Evolutionary conservation across 805 yeast species (phyloP), one percentile per base, ranked within the genome.

Genomic region (Ogataea sp.): DNA sequence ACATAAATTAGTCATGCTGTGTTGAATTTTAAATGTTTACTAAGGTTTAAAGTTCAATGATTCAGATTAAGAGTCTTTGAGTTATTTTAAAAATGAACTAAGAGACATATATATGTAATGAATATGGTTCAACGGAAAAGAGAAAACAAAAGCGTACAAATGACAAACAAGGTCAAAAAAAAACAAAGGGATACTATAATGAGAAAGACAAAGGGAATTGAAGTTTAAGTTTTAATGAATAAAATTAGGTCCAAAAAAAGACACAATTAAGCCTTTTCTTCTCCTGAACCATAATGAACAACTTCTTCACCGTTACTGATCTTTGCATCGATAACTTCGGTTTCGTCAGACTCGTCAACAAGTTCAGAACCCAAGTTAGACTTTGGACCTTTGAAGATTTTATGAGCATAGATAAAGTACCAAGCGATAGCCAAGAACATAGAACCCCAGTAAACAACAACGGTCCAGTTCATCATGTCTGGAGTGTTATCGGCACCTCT

Each of bases 391-490:
- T 55, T 55, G 65, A 74, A 79, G 70, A 77, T 70, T 46, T 70
- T 77, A 50, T 64, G 74, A 17, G 82, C 85, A 44, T 68, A 71
- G 11, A 70, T 58, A 29, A 60, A 52, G 47, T 55, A 79, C 74
- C 79, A 79, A 3, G 64, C 40, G 20, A 66, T 49, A n/a, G 73
- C 70, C 18, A 76, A 37, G 17, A 73, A 43, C 73, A 78, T 62
- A 11, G 82, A 74, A 2, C 80, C 83, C 51, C 73, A 75, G 56
- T 67, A 77, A 8, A 79, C 82, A 16, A 76, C 67, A 32, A 61
- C 67, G 1, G 85, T 79, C 82, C 83, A 79, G 58, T 78, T 79
- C 83, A 77, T 77, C 29, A 44, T 39, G 26, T 55, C 58, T n/a
- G 65, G 49, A 26, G 56, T 53, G 40, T 54, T 52, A 44, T 65